Conservation (phyloP, 163 green algal species). For the Chlorella variabilis region DNA sequence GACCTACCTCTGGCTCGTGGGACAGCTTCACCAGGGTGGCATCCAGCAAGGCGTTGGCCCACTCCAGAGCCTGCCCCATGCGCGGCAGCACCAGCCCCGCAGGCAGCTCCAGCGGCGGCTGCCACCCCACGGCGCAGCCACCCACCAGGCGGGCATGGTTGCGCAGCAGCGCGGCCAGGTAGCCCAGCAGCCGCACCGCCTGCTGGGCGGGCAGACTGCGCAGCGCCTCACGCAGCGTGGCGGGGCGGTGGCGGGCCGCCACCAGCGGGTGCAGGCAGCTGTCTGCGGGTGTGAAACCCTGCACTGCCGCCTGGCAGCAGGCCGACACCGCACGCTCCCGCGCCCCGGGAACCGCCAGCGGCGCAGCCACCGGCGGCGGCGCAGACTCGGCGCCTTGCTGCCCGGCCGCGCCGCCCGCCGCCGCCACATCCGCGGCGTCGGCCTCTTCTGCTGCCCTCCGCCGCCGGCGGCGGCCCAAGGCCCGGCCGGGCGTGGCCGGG, state of each 20-base stretch:
- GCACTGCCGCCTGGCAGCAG: not conserved
- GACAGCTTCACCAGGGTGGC: constrained; percentile 2
- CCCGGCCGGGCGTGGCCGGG: not conserved
- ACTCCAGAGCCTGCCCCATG: not conserved
- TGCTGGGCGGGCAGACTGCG: not conserved
- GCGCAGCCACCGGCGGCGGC: too few relatives aligned
- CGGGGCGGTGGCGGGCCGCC: not conserved
- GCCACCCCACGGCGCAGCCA: not conserved
- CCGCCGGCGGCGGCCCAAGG: not conserved
- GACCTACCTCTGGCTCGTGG: constrained; percentile 17
- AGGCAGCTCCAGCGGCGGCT: constrained; percentile 17
- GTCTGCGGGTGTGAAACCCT: constrained; percentile 10
- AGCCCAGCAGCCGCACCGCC: constrained; percentile 42
- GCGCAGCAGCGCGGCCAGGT: constrained; percentile 28
- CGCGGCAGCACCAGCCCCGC: constrained; percentile 5
- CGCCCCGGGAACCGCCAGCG: not conserved
- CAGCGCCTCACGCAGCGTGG: constrained; percentile 31
- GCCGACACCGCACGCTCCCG: not conserved
- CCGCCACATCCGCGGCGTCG: not conserved
- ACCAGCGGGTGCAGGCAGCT: constrained; percentile 45
- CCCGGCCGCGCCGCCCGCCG: not conserved
- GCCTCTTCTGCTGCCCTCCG: not conserved
- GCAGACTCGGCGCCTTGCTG: not conserved
- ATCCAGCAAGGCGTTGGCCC: constrained; percentile 13
- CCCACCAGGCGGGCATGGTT: not conserved